Conservation (phyloP, 257 asterid genomes). For the Ocimum tenuiflorum region DNA sequence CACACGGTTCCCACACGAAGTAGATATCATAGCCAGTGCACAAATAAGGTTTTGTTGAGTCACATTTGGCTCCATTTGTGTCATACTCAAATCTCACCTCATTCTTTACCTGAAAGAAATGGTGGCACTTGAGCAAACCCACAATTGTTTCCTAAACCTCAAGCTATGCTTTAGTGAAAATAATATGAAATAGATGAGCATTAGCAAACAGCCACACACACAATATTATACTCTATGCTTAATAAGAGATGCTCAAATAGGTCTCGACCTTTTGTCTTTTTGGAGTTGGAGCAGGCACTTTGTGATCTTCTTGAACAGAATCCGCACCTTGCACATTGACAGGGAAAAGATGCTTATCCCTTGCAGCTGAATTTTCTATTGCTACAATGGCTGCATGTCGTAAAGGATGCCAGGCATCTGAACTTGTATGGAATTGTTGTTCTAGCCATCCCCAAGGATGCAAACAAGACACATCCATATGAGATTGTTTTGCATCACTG, state of each 20-base stretch:
- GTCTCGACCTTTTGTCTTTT: slow-evolving; percentile 52
- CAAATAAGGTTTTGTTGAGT: slow-evolving; percentile 60
- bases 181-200: background rate
- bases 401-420: slow-evolving; percentile 63
- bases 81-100: slow-evolving; percentile 20
- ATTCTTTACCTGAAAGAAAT: slow-evolving; percentile 38
- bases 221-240: background rate
- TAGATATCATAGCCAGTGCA: slow-evolving; percentile 93
- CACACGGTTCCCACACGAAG: slow-evolving; percentile 96
- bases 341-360: slow-evolving; percentile 65
- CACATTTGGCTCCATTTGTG: slow-evolving; percentile 20
- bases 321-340: slow-evolving; percentile 16
- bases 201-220: too few species aligned
- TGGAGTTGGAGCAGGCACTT: slow-evolving; percentile 24
- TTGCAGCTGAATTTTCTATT: slow-evolving; percentile 66
- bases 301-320: slow-evolving; percentile 30
- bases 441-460: slow-evolving; percentile 72
- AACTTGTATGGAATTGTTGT: slow-evolving; percentile 23
- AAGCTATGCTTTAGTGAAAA: background rate
- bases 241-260: slow-evolving; percentile 9
- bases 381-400: slow-evolving; percentile 86
- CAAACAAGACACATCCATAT: slow-evolving; percentile 49
- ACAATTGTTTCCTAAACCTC: background rate
- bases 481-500: slow-evolving; percentile 18
- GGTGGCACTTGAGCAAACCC: background rate